Base-by-base conservation (phyloP, 2,329 filamentous ascomycete genomes). In the Aureobasidium lini region DNA sequence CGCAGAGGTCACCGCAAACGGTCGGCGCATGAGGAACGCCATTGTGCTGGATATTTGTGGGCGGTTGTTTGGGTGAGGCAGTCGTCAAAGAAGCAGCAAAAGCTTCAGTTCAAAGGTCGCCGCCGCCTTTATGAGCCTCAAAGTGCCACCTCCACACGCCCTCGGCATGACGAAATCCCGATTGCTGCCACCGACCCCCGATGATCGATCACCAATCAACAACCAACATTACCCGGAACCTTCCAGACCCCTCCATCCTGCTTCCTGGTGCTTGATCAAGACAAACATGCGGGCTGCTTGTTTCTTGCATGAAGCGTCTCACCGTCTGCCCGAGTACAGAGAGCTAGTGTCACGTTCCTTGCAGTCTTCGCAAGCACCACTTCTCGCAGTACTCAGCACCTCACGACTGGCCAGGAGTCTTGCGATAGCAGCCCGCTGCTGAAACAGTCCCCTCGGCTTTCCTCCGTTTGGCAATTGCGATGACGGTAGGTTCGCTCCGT, bases 21-120 rank as follows among this genome's bases (percentile, higher is more conserved):
- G 84, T 65, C 83, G 81, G 70, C 83, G 79, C 64, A 87, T 75
- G 60, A 85, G 73, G 71, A 85, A 86, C 61, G 84, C 81, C 85
- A 88, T 88, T 64, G 64, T 77, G 18, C 10, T 44, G 28, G 42
- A 10, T 23, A 2, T 34, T 34, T 28, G 18, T 52, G 16, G 15
- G 8, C 13, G 31, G 15, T 7, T 23, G n/a, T 23, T 16, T 18
- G 15, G 43, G 16, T 11, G 34, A 15, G 28, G 13, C 37, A 29
- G 34, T n/a, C 15, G 16, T 52, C 34, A 31, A 47, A 18, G 32
- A 56, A 43, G 39, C 50, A 43, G 39, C 31, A 50, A n/a, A 23
- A 48, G 31, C 31, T 48, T 48, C 31, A 32, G 10, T 13, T 16
- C 18, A 31, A 28, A 48, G 23, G 29, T 18, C 44, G 29, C 29